Conservation (phyloP, 2,329 filamentous ascomycete genomes). For the Phoma sp. region DNA sequence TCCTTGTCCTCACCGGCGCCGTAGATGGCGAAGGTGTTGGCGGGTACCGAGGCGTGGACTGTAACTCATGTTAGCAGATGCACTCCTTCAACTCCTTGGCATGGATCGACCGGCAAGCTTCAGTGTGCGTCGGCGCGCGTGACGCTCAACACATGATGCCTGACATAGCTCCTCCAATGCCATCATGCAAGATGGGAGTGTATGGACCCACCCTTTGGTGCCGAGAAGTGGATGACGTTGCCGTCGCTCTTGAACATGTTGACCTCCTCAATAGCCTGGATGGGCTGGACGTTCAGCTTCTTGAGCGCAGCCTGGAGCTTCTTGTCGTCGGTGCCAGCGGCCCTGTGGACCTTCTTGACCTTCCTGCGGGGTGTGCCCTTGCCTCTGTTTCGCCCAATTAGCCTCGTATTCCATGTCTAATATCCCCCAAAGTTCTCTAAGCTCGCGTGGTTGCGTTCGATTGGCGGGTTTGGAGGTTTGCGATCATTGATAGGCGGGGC, state of each 20-base stretch:
- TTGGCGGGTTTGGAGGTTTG: conserved; percentile 9
- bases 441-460: background rate
- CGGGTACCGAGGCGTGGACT: conserved; percentile 97
- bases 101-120: background rate
- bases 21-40: conserved; percentile 99
- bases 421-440: background rate
- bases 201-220: conserved; percentile 82
- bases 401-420: conserved; percentile 21
- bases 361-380: conserved; percentile 98
- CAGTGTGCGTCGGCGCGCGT: background rate
- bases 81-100: background rate
- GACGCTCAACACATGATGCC: background rate
- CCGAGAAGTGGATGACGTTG: conserved; percentile 99
- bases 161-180: background rate
- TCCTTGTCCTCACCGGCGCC: conserved; percentile 99
- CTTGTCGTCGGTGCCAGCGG: conserved; percentile 96
- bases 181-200: background rate
- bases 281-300: conserved; percentile 99
- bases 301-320: conserved; percentile 97
- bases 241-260: conserved; percentile 99
- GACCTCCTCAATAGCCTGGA: conserved; percentile 99
- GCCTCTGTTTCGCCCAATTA: conserved; percentile 66
- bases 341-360: conserved; percentile 97
- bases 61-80: conserved; percentile 22
- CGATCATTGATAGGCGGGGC: conserved; percentile 25